Percentiles rank a stretch among this genome's conserved stretches.
Evolutionary conservation across 768 basidiomycete species (phyloP).

Genomic region (Inosperma sp.): DNA sequence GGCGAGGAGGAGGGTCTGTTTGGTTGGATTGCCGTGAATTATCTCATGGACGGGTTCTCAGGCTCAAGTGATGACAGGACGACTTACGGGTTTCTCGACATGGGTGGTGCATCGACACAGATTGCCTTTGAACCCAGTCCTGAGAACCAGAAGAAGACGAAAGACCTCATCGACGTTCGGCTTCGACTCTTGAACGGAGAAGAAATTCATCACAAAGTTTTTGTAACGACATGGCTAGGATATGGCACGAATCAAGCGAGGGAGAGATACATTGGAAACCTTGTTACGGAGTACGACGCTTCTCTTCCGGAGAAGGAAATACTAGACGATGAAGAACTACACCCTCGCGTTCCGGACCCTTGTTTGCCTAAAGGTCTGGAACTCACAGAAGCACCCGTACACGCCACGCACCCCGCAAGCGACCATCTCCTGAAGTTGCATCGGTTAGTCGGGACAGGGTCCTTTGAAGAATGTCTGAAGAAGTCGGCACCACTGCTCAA

Average conservation of each 20-base stretch:
- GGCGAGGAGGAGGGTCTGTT: constrained; percentile 98
- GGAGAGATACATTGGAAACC: constrained; percentile 80
- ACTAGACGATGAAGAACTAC: constrained; percentile 26
- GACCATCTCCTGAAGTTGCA: constrained; percentile 50
- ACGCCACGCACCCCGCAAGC: constrained; percentile 33
- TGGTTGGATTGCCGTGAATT: constrained; percentile 99
- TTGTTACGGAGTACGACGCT: constrained; percentile 54
- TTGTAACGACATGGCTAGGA: constrained; percentile 97
- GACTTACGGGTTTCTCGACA: constrained; percentile 97
- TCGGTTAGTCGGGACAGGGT: constrained; percentile 78
- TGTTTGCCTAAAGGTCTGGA: constrained; percentile 80
- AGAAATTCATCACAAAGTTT: constrained; percentile 87
- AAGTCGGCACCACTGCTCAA: constrained; percentile 76
- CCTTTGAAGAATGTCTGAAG: constrained; percentile 78
- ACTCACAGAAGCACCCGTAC: constrained; percentile 54
- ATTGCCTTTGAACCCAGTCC: constrained; percentile 91
- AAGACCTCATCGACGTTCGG: constrained; percentile 73
- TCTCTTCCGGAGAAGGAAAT: constrained; percentile 26
- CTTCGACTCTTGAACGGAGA: constrained; percentile 78
- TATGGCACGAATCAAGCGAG: constrained; percentile 98
- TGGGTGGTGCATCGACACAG: constrained; percentile 99
- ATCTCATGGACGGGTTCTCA: constrained; percentile 94
- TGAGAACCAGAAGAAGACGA: constrained; percentile 49
- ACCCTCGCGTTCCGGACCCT: constrained; percentile 66
- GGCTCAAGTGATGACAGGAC: constrained; percentile 53